phyloP scores from a whole-genome alignment of 768 basidiomycete genomes.

The Leccinellum albellum region DNA sequence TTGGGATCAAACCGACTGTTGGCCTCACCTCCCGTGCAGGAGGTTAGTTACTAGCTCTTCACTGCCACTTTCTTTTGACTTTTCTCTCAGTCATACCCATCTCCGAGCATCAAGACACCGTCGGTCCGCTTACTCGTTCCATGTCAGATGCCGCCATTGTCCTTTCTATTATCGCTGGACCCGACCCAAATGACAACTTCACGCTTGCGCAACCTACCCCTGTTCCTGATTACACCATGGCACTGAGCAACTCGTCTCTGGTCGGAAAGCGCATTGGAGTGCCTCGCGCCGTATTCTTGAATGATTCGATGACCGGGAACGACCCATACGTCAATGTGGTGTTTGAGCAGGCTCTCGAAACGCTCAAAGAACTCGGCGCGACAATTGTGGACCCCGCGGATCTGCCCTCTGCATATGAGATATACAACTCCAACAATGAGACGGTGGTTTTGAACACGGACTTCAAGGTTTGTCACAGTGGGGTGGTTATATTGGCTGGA shows the following conservation, averaged over 20 bases:
- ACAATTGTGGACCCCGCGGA: slow-evolving; percentile 62
- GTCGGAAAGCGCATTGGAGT: slow-evolving; percentile 53
- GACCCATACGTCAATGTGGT: slow-evolving; percentile 33
- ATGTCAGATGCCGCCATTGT: slow-evolving; percentile 53
- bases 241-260: slow-evolving; percentile 46
- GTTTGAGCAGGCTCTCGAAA: slow-evolving; percentile 40
- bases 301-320: slow-evolving; percentile 24
- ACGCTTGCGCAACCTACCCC: slow-evolving; percentile 48
- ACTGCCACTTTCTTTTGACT: background rate
- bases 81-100: slow-evolving; percentile 49
- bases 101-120: slow-evolving; percentile 54
- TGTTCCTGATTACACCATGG: slow-evolving; percentile 55
- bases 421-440: slow-evolving; percentile 48
- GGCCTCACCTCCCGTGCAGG: slow-evolving; percentile 58
- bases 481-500: background rate
- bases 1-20: slow-evolving; percentile 58
- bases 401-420: slow-evolving; percentile 52
- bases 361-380: slow-evolving; percentile 38
- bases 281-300: slow-evolving; percentile 37
- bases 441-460: slow-evolving; percentile 51
- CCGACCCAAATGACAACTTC: slow-evolving; percentile 51
- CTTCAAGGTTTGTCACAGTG: slow-evolving; percentile 47
- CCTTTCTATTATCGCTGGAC: slow-evolving; percentile 53
- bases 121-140: slow-evolving; percentile 54
- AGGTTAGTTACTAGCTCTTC: slow-evolving; percentile 31